Conservation (phyloP, 805 yeast genomes). For the Candida hispaniensis region DNA sequence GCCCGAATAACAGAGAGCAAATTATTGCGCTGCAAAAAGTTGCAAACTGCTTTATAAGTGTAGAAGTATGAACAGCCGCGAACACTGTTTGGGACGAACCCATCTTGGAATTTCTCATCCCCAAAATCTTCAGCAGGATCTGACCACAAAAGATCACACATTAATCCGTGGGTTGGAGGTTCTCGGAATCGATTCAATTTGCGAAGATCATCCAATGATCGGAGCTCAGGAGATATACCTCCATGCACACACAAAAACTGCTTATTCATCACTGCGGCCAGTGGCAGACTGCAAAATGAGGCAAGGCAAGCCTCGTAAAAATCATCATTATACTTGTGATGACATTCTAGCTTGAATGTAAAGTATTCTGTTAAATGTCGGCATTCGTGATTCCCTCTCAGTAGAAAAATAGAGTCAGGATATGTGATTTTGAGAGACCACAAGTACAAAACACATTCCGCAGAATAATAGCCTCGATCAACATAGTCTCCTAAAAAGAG, state of each 20-base stretch:
- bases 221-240: conserved; percentile 69
- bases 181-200: conserved; percentile 63
- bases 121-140: conserved; percentile 90
- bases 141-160: conserved; percentile 96
- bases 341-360: conserved; percentile 94
- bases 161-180: conserved; percentile 84
- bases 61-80: conserved; percentile 94
- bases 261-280: conserved; percentile 68
- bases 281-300: conserved; percentile 78
- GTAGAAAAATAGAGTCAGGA: conserved; percentile 62
- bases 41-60: conserved; percentile 72
- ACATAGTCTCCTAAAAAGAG: conserved; percentile 96
- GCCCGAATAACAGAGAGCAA: conserved; percentile 79
- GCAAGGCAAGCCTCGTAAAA: conserved; percentile 75
- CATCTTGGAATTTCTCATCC: conserved; percentile 86
- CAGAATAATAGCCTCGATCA: conserved; percentile 96
- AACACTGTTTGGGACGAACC: conserved; percentile 91
- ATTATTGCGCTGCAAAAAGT: conserved; percentile 61
- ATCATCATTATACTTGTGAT: conserved; percentile 72
- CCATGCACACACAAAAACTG: conserved; percentile 91
- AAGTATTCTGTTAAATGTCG: conserved; percentile 93
- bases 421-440: conserved; percentile 66
- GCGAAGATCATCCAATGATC: conserved; percentile 64
- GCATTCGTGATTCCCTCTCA: conserved; percentile 96
- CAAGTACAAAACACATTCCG: conserved; percentile 80